These are phyloP conservation scores for Hyphopichia fennica DNA, from an alignment of 1,139 yeast genomes.

Conservation along the genomic window DNA sequence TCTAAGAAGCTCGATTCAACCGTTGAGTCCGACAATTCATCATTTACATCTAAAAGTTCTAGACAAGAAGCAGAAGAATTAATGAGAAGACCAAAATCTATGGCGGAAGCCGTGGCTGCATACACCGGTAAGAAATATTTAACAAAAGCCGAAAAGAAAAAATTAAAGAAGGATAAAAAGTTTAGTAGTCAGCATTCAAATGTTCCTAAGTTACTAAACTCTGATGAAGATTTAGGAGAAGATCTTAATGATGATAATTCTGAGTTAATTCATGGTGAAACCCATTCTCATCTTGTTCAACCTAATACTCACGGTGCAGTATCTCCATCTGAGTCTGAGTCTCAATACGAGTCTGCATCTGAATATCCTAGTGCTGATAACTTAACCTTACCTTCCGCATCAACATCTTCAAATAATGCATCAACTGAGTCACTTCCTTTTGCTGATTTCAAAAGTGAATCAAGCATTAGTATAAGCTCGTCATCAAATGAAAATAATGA, in stretches of 20 bases:
- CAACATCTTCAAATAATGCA: neutral
- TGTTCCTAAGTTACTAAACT: slow-evolving; percentile 15
- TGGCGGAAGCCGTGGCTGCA: slow-evolving; percentile 64
- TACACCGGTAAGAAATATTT: slow-evolving; percentile 55
- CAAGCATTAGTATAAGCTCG: slow-evolving; percentile 3
- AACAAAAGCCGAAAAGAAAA: slow-evolving; percentile 37
- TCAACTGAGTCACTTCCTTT: slow-evolving; percentile 8
- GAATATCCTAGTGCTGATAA: slow-evolving; percentile 18
- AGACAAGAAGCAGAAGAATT: neutral
- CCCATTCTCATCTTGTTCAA: neutral
- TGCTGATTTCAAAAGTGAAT: slow-evolving; percentile 8
- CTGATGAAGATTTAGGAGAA: slow-evolving; percentile 25
- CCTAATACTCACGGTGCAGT: neutral
- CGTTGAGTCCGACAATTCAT: slow-evolving; percentile 4
- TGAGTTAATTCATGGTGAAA: neutral
- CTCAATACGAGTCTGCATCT: slow-evolving; percentile 31
- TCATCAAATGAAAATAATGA: slow-evolving; percentile 15
- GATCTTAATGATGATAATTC: slow-evolving; percentile 9
- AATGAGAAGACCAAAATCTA: slow-evolving; percentile 42
- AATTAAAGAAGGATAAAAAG: slow-evolving; percentile 24
- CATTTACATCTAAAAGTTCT: neutral
- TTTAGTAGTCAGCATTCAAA: slow-evolving; percentile 5
- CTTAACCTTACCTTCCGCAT: neutral
- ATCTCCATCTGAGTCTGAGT: slow-evolving; percentile 17
- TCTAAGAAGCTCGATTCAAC: neutral